A percentile compares a stretch with the other conserved stretches of the same genome.
These are phyloP conservation scores for Candida qinlingensis DNA, from an alignment of 805 yeast species.

Conservation along the genomic window DNA sequence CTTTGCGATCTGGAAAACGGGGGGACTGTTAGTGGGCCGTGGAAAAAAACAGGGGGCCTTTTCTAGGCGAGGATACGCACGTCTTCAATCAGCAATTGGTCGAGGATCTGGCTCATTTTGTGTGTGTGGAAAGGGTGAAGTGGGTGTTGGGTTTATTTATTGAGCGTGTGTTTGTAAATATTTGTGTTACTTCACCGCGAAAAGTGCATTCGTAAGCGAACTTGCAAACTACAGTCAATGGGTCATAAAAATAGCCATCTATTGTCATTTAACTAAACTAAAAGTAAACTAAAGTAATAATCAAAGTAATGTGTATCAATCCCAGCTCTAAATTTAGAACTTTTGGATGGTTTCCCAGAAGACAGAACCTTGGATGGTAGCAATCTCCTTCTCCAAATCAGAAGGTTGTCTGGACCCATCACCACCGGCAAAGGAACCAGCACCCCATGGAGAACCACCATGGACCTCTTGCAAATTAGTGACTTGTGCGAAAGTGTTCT, in stretches of 20 bases:
- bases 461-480: slow-evolving; percentile 60
- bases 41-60: neutral
- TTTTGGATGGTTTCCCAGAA: slow-evolving; percentile 46
- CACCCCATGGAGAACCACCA: slow-evolving; percentile 85
- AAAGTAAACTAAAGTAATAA: no score
- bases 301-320: no score
- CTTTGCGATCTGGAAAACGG: slow-evolving; percentile 45
- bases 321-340: slow-evolving; percentile 12
- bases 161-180: no score
- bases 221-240: no score
- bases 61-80: slow-evolving; percentile 28
- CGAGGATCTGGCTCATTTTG: slow-evolving; percentile 34
- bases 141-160: no score
- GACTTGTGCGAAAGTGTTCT: slow-evolving; percentile 46
- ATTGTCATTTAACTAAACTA: no score
- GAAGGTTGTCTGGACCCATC: slow-evolving; percentile 72
- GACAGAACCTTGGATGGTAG: slow-evolving; percentile 58
- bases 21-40: neutral
- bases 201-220: no score
- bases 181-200: no score
- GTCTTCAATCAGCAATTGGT: slow-evolving; percentile 73
- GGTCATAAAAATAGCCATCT: no score
- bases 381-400: slow-evolving; percentile 57
- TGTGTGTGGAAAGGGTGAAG: neutral
- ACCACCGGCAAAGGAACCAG: slow-evolving; percentile 70